Evolutionary conservation across 176 grass and related monocot genomes (phyloP), one percentile per base, ranked within the genome.

Genomic region (Musa schizocarpa): DNA sequence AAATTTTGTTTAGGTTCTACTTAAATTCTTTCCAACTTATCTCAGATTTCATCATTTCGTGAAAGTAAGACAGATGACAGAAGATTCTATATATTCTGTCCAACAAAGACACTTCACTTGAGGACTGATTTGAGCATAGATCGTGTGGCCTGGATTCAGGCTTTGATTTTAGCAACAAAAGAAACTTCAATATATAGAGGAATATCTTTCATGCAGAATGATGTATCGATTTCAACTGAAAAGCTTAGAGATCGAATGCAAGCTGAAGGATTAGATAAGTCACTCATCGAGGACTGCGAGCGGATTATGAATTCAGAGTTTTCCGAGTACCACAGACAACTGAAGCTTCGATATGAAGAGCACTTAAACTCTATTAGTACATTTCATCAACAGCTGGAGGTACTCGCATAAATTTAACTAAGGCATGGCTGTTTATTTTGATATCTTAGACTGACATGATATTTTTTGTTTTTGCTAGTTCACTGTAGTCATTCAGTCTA

Each of bases 61-160:
- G 92, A 96, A 84, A 96, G 92, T 75, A 92, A 92, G 76, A 89
- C 89, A 63, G 92, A 96, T 49, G 87, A 96, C 21, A 92, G 81
- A 77, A 79, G 89, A 53, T 96, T 96, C 78, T 92, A 92, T 74
- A 87, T 96, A 51, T 80, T 96, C 68, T 87, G 89, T 67, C 89
- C 92, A 6, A 84, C 88, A 52, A 92, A 92, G 79, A 89, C 92
- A 56, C 87, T 96, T 85, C 92, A 89, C 65, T 71, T 96, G 68
- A 92, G 87, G 71, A 92, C 92, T 52, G 85, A 86, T 73, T 96
- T 82, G 13, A 82, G 71, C n/a, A 89, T 89, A 79, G 89, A 92
- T 68, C 87, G 92, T 19, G 89, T 79, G 78, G 80, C 92, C 75
- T 96, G 92, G 92, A 92, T 96, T 63, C 89, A 96, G 84, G 85